A percentile compares a stretch with the other conserved stretches of the same genome.
phyloP scores from a whole-genome alignment of 352 stramenopile species.

The Globisporangium spiculum region DNA sequence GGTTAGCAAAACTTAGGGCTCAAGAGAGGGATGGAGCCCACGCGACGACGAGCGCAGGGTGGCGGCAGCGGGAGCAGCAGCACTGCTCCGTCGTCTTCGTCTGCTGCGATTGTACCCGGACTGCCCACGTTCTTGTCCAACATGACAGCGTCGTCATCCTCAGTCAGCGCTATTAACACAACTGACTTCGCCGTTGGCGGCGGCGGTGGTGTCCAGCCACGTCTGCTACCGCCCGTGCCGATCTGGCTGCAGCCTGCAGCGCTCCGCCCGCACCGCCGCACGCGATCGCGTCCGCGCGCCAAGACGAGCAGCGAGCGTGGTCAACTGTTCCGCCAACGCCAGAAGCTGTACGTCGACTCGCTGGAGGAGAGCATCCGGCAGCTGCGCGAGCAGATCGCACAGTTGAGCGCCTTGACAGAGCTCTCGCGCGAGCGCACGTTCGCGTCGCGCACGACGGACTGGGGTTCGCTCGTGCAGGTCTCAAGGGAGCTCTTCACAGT shows the following conservation, averaged over 20 bases:
- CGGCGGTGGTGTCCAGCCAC: not conserved
- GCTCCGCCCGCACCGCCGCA: not conserved
- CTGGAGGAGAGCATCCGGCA: not conserved
- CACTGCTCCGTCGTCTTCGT: not conserved
- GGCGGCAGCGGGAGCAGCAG: not conserved
- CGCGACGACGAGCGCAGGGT: too few species aligned
- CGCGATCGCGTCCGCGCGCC: not conserved
- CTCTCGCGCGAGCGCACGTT: not conserved
- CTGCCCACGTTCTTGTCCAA: not conserved
- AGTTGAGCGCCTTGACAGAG: not conserved
- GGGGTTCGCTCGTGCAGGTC: constrained; percentile 6
- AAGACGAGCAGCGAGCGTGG: constrained; percentile 12
- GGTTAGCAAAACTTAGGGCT: too few species aligned
- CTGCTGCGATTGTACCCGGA: not conserved
- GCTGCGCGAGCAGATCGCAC: not conserved
- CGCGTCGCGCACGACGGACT: not conserved
- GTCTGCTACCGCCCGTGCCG: not conserved
- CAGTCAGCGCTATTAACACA: not conserved
- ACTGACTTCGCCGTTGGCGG: not conserved
- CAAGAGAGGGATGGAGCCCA: not conserved
- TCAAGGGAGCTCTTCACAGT: constrained; percentile 5
- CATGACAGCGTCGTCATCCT: not conserved
- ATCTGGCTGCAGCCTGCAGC: not conserved
- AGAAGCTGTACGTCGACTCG: constrained; percentile 3
- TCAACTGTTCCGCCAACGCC: constrained; percentile 2